These are phyloP conservation scores for Trichosporon coremiiforme DNA, from an alignment of 1,284 basidiomycete genomes.

Conservation along the genomic window DNA sequence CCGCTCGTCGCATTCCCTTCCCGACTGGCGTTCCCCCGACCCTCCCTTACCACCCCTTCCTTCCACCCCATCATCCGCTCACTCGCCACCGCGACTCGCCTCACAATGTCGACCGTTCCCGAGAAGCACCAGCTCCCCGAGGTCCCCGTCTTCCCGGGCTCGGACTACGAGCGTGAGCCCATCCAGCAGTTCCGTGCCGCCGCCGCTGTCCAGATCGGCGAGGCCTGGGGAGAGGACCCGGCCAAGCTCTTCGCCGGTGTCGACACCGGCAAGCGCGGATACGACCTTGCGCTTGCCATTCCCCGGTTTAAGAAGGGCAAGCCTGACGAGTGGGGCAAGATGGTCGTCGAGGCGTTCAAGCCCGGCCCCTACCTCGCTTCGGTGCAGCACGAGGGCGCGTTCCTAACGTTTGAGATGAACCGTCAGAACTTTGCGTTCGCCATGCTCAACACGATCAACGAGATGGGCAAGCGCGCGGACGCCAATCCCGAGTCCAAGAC, in stretches of 20 bases:
- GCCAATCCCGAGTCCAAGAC: constrained; percentile 54
- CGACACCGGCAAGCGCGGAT: constrained; percentile 84
- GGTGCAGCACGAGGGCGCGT: constrained; percentile 70
- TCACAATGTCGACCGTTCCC: constrained; percentile 21
- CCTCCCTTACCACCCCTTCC: constrained; percentile 1
- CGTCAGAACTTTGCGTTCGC: constrained; percentile 68
- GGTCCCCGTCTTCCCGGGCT: constrained; percentile 65
- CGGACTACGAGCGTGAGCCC: constrained; percentile 70
- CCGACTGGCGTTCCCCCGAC: constrained; percentile 3
- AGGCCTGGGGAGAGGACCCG: constrained; percentile 68
- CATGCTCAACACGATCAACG: constrained; percentile 80
- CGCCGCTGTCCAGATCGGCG: constrained; percentile 75
- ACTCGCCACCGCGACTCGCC: neutral
- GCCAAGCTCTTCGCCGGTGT: constrained; percentile 80
- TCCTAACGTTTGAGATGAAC: constrained; percentile 79
- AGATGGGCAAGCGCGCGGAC: constrained; percentile 60
- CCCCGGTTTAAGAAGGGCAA: constrained; percentile 85
- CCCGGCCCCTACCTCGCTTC: constrained; percentile 59
- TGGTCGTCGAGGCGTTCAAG: constrained; percentile 67
- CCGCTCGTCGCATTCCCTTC: neutral
- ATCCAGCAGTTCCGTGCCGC: constrained; percentile 84
- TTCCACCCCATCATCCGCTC: constrained; percentile 1
- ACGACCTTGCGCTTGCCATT: constrained; percentile 88
- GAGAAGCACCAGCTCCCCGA: constrained; percentile 43
- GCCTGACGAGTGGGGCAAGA: constrained; percentile 75